phyloP scores from a whole-genome alignment of 306 rosid genomes.

The Sechiopsis laciniata region DNA sequence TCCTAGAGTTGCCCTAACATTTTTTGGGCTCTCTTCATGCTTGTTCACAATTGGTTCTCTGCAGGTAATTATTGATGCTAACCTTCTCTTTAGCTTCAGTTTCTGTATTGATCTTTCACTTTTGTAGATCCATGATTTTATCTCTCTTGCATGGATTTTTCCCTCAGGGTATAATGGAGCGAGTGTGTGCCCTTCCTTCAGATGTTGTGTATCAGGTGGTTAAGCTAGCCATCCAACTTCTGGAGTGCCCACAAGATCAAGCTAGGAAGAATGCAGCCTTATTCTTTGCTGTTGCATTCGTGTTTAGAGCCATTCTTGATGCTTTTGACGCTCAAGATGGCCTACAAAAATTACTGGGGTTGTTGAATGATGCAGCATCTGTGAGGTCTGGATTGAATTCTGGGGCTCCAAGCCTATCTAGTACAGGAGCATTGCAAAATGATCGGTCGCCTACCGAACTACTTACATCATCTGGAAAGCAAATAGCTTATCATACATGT shows the following conservation, averaged over 20 bases:
- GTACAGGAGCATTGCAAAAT: conserved; percentile 69
- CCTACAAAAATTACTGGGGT: conserved; percentile 68
- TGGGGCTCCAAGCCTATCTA: conserved; percentile 59
- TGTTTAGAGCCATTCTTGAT: conserved; percentile 91
- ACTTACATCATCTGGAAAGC: conserved; percentile 90
- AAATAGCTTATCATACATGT: conserved; percentile 89
- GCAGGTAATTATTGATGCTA: conserved; percentile 49
- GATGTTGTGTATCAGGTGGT: conserved; percentile 73
- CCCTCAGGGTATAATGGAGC: conserved; percentile 86
- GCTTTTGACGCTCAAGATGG: conserved; percentile 94
- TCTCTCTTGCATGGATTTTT: conserved; percentile 9
- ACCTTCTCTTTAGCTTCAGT: neutral
- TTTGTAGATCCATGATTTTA: neutral
- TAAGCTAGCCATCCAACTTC: conserved; percentile 82
- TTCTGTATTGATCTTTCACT: neutral
- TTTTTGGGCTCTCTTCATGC: conserved; percentile 86
- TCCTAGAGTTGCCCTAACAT: conserved; percentile 76
- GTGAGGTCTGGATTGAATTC: conserved; percentile 91
- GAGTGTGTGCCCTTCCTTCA: conserved; percentile 94
- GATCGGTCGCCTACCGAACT: conserved; percentile 81
- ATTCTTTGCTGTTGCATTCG: conserved; percentile 88
- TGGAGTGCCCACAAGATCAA: conserved; percentile 84
- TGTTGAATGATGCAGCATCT: conserved; percentile 77
- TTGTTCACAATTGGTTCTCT: conserved; percentile 86
- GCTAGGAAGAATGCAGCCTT: conserved; percentile 90